Evolutionary conservation across 2,329 filamentous ascomycete genomes (phyloP).

Genomic region (Xylaria polymorpha): DNA sequence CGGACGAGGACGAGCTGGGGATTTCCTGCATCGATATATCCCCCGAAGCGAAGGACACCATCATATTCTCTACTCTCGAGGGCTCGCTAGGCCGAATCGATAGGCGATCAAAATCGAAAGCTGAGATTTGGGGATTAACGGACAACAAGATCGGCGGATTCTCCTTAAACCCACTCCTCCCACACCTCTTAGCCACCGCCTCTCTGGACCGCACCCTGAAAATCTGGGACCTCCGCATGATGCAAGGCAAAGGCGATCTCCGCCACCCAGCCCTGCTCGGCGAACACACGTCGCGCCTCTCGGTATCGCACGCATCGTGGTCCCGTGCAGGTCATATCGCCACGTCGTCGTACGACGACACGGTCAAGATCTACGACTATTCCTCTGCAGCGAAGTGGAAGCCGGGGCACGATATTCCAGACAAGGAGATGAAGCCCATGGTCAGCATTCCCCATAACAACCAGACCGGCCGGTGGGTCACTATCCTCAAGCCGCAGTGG

Average conservation of each 20-base stretch:
- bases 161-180: constrained; percentile 80
- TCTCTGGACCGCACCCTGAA: constrained; percentile 90
- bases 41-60: constrained; percentile 72
- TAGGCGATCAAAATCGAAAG: constrained; percentile 68
- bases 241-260: constrained; percentile 70
- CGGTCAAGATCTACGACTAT: constrained; percentile 91
- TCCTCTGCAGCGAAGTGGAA: constrained; percentile 69
- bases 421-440: constrained; percentile 74
- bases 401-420: constrained; percentile 66
- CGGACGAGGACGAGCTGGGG: constrained; percentile 76
- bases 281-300: constrained; percentile 83
- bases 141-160: constrained; percentile 98
- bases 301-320: constrained; percentile 93
- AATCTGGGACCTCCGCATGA: constrained; percentile 86
- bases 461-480: constrained; percentile 95
- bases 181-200: constrained; percentile 88
- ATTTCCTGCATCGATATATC: constrained; percentile 88
- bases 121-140: constrained; percentile 78
- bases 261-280: constrained; percentile 77
- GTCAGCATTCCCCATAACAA: constrained; percentile 86
- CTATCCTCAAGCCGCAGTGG: constrained; percentile 86
- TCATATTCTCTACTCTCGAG: constrained; percentile 89
- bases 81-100: constrained; percentile 87
- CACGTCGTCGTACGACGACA: constrained; percentile 94
- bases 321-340: constrained; percentile 86